Percentiles rank a stretch among this genome's conserved stretches.
These are phyloP conservation scores for Solidago caesia DNA, from an alignment of 129 eudicot species.

Conservation along the genomic window DNA sequence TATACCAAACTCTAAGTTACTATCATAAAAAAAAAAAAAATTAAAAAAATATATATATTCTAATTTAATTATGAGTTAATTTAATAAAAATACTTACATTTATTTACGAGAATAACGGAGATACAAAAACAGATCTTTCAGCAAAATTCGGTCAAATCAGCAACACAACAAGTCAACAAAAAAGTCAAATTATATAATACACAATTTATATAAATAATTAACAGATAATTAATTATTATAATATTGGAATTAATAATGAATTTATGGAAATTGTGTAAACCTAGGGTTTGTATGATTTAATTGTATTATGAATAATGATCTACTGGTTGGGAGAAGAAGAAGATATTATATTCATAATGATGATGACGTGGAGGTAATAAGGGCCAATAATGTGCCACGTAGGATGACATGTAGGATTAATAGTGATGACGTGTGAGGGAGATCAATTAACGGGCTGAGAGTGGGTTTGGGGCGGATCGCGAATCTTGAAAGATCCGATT, in stretches of 20 bases:
- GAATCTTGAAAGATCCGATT: constrained; percentile 46
- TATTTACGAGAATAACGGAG: constrained; percentile 16
- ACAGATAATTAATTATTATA: not conserved
- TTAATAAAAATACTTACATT: constrained; percentile 26
- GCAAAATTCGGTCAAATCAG: constrained; percentile 16
- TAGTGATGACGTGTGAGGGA: constrained; percentile 30
- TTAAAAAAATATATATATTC: not conserved
- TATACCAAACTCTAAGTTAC: constrained; percentile 15
- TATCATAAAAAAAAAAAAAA: not conserved
- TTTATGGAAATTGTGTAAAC: constrained; percentile 32
- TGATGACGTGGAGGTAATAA: constrained; percentile 48
- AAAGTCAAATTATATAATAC: not conserved
- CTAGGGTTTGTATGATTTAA: constrained; percentile 24
- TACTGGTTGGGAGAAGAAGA: constrained; percentile 28
- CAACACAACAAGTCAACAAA: constrained; percentile 13
- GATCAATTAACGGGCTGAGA: constrained; percentile 44
- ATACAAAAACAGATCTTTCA: constrained; percentile 16
- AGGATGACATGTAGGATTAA: constrained; percentile 31
- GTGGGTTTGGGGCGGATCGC: constrained; percentile 35
- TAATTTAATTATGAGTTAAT: constrained; percentile 14
- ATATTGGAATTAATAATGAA: not conserved
- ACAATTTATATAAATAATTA: not conserved
- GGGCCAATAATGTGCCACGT: constrained; percentile 43
- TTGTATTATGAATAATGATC: constrained; percentile 22
- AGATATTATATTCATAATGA: constrained; percentile 26